Evolutionary conservation across 2,329 filamentous ascomycete genomes (phyloP).

Genomic region (Blastomyces parvus): DNA sequence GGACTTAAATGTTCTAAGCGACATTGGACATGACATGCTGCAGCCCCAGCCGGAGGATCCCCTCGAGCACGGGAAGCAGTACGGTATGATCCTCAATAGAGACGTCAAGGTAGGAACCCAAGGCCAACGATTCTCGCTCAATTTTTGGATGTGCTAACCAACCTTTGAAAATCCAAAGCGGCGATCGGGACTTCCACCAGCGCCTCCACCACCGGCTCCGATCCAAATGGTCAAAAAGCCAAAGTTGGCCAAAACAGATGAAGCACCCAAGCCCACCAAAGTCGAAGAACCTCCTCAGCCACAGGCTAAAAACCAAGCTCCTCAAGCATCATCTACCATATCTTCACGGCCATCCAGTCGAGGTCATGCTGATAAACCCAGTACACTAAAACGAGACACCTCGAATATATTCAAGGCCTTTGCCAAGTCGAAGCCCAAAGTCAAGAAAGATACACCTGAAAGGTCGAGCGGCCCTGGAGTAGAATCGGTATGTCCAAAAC

Average conservation of each 20-base stretch:
- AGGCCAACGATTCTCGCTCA: background rate
- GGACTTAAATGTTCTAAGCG: conserved; percentile 62
- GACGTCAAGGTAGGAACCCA: conserved; percentile 46
- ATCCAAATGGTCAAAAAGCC: conserved; percentile 24
- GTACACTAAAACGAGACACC: conserved; percentile 48
- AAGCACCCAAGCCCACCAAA: conserved; percentile 24
- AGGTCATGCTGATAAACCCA: conserved; percentile 28
- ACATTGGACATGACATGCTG: conserved; percentile 56
- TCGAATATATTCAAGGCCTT: conserved; percentile 69
- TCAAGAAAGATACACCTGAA: conserved; percentile 35
- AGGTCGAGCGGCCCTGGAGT: conserved; percentile 26
- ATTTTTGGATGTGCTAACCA: background rate
- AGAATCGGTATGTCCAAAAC: conserved; percentile 28
- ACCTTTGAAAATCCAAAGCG: conserved; percentile 29
- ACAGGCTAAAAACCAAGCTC: background rate
- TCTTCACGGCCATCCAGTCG: background rate
- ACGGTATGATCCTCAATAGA: conserved; percentile 66
- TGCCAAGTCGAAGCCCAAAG: conserved; percentile 57
- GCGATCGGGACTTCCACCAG: conserved; percentile 38
- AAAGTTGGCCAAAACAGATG: conserved; percentile 24
- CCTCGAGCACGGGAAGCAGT: conserved; percentile 49
- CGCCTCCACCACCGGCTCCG: conserved; percentile 24
- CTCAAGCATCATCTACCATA: background rate
- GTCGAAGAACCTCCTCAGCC: conserved; percentile 17
- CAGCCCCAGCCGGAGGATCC: conserved; percentile 52